These are phyloP conservation scores for Wickerhamiella spandovensis DNA, from an alignment of 805 yeast genomes.

Conservation along the genomic window DNA sequence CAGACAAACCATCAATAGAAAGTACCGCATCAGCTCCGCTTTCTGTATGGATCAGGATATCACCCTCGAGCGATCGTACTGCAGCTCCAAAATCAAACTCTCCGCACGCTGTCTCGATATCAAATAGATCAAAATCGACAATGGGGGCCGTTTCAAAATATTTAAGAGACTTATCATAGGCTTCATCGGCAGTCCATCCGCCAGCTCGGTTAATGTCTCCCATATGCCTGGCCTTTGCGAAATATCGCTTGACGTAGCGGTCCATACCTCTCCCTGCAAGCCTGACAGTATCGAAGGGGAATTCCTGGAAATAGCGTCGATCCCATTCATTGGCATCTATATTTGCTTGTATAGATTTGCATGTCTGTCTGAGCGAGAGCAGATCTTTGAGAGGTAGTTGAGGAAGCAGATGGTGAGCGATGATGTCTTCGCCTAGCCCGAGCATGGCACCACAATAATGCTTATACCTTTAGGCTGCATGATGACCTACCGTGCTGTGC, in stretches of 20 bases:
- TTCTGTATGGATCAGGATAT: not conserved
- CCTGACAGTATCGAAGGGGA: not conserved
- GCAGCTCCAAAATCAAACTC: not conserved
- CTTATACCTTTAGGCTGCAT: too few species aligned
- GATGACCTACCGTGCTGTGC: too few species aligned
- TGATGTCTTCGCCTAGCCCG: not conserved
- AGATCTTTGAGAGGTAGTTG: not conserved
- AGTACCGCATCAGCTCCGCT: not conserved
- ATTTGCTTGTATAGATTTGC: not conserved
- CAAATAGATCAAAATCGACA: not conserved
- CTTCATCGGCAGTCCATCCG: not conserved
- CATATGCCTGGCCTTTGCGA: not conserved
- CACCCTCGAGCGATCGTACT: not conserved
- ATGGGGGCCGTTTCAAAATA: not conserved
- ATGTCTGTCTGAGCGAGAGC: not conserved
- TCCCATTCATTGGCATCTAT: not conserved
- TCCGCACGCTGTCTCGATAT: not conserved
- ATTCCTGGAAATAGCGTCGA: not conserved
- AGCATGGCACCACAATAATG: not conserved
- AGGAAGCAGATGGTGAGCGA: not conserved
- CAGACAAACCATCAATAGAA: not conserved
- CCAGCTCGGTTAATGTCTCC: not conserved
- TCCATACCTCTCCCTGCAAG: not conserved
- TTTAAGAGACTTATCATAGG: not conserved
- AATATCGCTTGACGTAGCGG: not conserved